Percentiles rank a stretch among this genome's conserved stretches.
Conservation (phyloP, 495 filamentous ascomycete genomes). For the Podospora australis region DNA sequence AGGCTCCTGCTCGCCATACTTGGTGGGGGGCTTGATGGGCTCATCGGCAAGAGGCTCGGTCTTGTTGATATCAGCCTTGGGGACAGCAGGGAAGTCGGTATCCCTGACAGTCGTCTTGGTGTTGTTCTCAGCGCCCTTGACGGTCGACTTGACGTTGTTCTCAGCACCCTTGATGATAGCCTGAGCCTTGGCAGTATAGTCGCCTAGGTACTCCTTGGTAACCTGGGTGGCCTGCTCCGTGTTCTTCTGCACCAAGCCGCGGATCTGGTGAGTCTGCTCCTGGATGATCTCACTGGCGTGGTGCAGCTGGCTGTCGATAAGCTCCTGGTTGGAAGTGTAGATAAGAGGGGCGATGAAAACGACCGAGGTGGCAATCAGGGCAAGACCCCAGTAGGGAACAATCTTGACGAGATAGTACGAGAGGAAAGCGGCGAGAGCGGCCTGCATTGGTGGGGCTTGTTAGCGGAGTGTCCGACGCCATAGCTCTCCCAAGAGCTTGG, state of each 20-base stretch:
- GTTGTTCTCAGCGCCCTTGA: neutral
- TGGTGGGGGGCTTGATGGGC: constrained; percentile 8
- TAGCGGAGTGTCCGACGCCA: constrained; percentile 9
- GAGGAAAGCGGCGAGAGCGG: constrained; percentile 59
- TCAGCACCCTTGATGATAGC: constrained; percentile 49
- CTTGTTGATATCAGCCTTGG: constrained; percentile 34
- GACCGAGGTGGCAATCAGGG: constrained; percentile 66
- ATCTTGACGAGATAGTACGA: constrained; percentile 93
- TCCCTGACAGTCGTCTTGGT: constrained; percentile 23
- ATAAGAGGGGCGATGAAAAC: constrained; percentile 82
- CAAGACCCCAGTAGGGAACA: constrained; percentile 87
- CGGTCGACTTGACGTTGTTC: constrained; percentile 23
- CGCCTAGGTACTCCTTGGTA: constrained; percentile 73
- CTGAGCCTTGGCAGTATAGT: constrained; percentile 81
- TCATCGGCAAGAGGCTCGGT: constrained; percentile 15
- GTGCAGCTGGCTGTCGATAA: constrained; percentile 80
- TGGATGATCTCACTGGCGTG: constrained; percentile 64
- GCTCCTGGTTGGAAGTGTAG: constrained; percentile 88
- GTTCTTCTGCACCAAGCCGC: constrained; percentile 73
- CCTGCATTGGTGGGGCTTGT: constrained; percentile 13
- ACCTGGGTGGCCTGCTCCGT: constrained; percentile 68
- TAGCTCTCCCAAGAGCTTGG: constrained; percentile 3
- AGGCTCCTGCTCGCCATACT: constrained; percentile 32
- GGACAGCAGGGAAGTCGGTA: constrained; percentile 57
- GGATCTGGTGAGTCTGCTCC: constrained; percentile 75